These are phyloP conservation scores for Wickerhamia fluorescens DNA, from an alignment of 805 yeast species.

Conservation along the genomic window DNA sequence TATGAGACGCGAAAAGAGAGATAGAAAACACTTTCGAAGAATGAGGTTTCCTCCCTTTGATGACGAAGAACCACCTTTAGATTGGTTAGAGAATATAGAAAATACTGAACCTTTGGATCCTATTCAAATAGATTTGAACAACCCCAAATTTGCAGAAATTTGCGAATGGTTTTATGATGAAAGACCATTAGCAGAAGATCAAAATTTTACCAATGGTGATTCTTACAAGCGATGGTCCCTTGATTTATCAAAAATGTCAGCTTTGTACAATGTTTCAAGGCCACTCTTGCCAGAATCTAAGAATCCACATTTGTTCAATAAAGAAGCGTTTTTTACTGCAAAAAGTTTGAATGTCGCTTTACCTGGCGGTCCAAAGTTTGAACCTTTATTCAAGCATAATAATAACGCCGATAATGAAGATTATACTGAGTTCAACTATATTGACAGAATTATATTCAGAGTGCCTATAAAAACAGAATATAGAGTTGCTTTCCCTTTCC, in stretches of 20 bases:
- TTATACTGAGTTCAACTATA: slow-evolving; percentile 81
- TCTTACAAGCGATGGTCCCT: slow-evolving; percentile 72
- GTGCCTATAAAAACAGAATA: slow-evolving; percentile 74
- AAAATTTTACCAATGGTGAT: slow-evolving; percentile 58
- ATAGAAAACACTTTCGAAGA: slow-evolving; percentile 80
- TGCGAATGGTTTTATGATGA: slow-evolving; percentile 78
- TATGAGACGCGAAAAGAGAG: slow-evolving; percentile 93
- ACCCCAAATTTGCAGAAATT: too few species aligned
- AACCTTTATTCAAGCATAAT: slow-evolving; percentile 64
- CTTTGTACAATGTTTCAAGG: slow-evolving; percentile 58
- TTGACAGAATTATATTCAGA: slow-evolving; percentile 82
- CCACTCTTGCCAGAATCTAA: slow-evolving; percentile 65
- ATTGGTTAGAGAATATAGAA: slow-evolving; percentile 74
- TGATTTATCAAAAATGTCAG: slow-evolving; percentile 53
- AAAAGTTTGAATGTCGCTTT: slow-evolving; percentile 81
- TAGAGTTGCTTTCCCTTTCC: slow-evolving; percentile 76
- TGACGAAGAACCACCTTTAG: slow-evolving; percentile 91
- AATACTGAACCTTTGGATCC: slow-evolving; percentile 69
- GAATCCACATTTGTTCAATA: slow-evolving; percentile 69
- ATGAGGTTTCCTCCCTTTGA: slow-evolving; percentile 95
- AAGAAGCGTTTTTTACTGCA: slow-evolving; percentile 77
- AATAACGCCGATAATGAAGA: slow-evolving; percentile 63
- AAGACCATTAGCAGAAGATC: slow-evolving; percentile 59
- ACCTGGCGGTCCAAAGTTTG: slow-evolving; percentile 96
- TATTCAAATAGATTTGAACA: slow-evolving; percentile 51